These are phyloP conservation scores for Centaurea solstitialis DNA, from an alignment of 129 eudicot species.

Conservation along the genomic window DNA sequence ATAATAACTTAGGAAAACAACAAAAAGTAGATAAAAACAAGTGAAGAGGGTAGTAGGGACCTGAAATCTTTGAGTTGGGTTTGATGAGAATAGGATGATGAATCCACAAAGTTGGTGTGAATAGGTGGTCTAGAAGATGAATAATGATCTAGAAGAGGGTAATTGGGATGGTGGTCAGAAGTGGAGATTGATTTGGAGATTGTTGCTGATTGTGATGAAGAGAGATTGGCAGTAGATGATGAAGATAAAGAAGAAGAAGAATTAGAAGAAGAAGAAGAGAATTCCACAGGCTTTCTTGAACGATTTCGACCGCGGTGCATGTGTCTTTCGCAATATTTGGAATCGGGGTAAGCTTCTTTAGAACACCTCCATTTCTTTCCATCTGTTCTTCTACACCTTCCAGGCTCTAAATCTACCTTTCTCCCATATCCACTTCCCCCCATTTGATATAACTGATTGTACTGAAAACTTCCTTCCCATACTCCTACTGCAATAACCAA, in stretches of 20 bases:
- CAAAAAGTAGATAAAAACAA: not conserved
- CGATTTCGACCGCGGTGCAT: conserved; percentile 61
- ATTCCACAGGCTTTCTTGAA: conserved; percentile 68
- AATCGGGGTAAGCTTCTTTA: conserved; percentile 57
- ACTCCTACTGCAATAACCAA: conserved; percentile 37
- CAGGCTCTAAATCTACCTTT: conserved; percentile 60
- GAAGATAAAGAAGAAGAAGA: conserved; percentile 1
- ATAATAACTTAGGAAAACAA: not conserved
- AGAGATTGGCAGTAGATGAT: conserved; percentile 17
- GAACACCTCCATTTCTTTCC: conserved; percentile 82
- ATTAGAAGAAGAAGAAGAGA: conserved; percentile 4
- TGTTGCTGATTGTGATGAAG: conserved; percentile 26
- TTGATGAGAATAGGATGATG: conserved; percentile 27
- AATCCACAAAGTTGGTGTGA: conserved; percentile 20
- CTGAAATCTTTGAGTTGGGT: conserved; percentile 29
- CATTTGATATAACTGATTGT: conserved; percentile 32
- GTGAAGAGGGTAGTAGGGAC: not conserved
- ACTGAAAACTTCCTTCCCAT: conserved; percentile 43
- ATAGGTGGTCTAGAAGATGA: conserved; percentile 6
- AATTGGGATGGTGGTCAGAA: conserved; percentile 10
- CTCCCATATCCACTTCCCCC: conserved; percentile 45
- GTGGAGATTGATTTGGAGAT: conserved; percentile 26
- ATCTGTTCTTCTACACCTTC: conserved; percentile 75
- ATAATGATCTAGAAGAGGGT: not conserved
- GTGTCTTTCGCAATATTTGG: conserved; percentile 66